A percentile compares a stretch with the other conserved stretches of the same genome.
phyloP scores from a whole-genome alignment of 495 filamentous ascomycete genomes.

The Letharia lupina region DNA sequence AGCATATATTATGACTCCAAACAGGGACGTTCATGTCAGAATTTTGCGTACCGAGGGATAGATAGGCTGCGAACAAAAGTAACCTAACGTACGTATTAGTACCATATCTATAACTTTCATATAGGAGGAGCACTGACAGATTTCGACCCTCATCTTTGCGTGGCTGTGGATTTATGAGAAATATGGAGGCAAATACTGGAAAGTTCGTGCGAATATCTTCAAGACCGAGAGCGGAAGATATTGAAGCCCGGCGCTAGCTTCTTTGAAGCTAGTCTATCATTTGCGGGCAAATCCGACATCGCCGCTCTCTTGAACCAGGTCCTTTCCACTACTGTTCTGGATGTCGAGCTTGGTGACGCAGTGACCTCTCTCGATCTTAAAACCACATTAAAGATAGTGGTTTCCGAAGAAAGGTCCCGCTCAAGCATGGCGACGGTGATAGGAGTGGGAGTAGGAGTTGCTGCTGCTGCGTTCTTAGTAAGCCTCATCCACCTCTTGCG shows the following conservation, averaged over 20 bases:
- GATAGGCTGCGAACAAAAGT: conserved; percentile 78
- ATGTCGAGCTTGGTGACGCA: background rate
- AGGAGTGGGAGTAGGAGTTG: conserved; percentile 70
- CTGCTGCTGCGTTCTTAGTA: conserved; percentile 69
- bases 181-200: background rate
- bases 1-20: too few relatives aligned
- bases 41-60: conserved; percentile 51
- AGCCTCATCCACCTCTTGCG: conserved; percentile 22
- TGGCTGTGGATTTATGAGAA: background rate
- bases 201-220: conserved; percentile 1
- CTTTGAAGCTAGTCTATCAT: background rate
- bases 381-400: background rate
- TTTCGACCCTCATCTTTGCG: conserved; percentile 51
- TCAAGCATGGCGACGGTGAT: conserved; percentile 62
- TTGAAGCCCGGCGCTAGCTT: background rate
- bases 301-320: conserved; percentile 9
- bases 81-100: conserved; percentile 33
- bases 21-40: background rate
- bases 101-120: background rate
- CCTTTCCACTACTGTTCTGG: background rate
- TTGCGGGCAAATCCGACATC: conserved; percentile 12
- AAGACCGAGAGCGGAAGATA: background rate
- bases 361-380: background rate
- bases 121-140: conserved; percentile 33
- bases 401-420: background rate